Conservation (phyloP, 345 rosid genomes). For the Gossypium stocksii region DNA sequence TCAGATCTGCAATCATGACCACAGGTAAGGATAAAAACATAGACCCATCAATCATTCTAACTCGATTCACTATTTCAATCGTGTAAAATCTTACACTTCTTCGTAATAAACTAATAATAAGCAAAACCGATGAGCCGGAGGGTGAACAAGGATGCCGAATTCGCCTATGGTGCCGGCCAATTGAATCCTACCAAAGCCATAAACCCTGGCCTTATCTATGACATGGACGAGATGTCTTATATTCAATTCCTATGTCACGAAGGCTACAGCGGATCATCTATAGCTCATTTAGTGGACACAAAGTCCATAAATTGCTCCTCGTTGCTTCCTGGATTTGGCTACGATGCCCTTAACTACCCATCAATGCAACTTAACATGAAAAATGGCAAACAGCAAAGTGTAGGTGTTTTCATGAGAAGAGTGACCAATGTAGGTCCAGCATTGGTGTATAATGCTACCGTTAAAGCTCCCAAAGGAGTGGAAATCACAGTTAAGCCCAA, state of each 20-base stretch:
- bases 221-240: slow-evolving; percentile 66
- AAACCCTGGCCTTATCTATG: slow-evolving; percentile 71
- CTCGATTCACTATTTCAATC: neutral
- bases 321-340: slow-evolving; percentile 59
- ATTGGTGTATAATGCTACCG: slow-evolving; percentile 52
- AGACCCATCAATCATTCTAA: neutral
- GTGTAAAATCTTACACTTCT: slow-evolving; percentile 10
- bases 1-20: slow-evolving; percentile 87
- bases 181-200: slow-evolving; percentile 56
- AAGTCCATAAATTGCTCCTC: slow-evolving; percentile 63
- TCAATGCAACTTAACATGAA: slow-evolving; percentile 57
- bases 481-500: slow-evolving; percentile 52
- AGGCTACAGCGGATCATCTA: slow-evolving; percentile 58
- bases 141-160: slow-evolving; percentile 56
- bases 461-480: slow-evolving; percentile 59
- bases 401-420: slow-evolving; percentile 49
- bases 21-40: slow-evolving; percentile 42
- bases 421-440: slow-evolving; percentile 74
- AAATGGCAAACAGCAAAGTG: slow-evolving; percentile 25
- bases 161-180: slow-evolving; percentile 84
- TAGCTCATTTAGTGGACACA: slow-evolving; percentile 47
- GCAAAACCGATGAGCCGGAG: slow-evolving; percentile 66
- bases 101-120: neutral
- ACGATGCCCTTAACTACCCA: slow-evolving; percentile 81
- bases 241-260: slow-evolving; percentile 76